Evolutionary conservation across 495 filamentous ascomycete genomes (phyloP).

Genomic region (Podospora pseudopauciseta): DNA sequence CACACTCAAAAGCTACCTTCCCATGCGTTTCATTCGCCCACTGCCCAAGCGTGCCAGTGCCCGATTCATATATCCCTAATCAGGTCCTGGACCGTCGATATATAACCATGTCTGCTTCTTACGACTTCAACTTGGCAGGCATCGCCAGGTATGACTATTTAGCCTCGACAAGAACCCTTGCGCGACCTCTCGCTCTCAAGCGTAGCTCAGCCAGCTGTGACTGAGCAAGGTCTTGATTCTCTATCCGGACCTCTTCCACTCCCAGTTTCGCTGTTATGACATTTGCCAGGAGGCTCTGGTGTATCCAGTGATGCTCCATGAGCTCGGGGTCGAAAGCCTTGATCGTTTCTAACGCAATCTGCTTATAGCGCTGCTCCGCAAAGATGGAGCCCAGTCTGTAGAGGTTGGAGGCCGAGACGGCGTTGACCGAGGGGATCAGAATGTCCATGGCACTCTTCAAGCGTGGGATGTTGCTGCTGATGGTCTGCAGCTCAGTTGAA

Average conservation of each 20-base stretch:
- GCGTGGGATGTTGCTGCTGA: conserved; percentile 74
- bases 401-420: conserved; percentile 76
- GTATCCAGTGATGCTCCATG: conserved; percentile 86
- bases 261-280: conserved; percentile 67
- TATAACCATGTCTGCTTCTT: too few species aligned
- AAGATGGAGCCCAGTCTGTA: conserved; percentile 72
- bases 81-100: too few species aligned
- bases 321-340: conserved; percentile 85
- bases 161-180: conserved; percentile 13
- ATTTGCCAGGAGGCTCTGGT: conserved; percentile 69
- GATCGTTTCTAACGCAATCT: conserved; percentile 67
- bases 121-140: too few species aligned
- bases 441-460: conserved; percentile 93
- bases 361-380: conserved; percentile 59
- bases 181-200: conserved; percentile 18
- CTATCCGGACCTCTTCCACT: conserved; percentile 21
- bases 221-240: conserved; percentile 5
- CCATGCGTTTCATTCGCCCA: too few species aligned
- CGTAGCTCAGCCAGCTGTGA: conserved; percentile 10
- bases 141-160: not conserved
- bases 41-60: too few species aligned
- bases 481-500: conserved; percentile 62
- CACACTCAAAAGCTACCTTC: too few species aligned
- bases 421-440: conserved; percentile 84
- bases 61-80: too few species aligned